These are phyloP conservation scores for Hymenoscyphus infarciens DNA, from an alignment of 2,329 filamentous ascomycete genomes.

Conservation along the genomic window DNA sequence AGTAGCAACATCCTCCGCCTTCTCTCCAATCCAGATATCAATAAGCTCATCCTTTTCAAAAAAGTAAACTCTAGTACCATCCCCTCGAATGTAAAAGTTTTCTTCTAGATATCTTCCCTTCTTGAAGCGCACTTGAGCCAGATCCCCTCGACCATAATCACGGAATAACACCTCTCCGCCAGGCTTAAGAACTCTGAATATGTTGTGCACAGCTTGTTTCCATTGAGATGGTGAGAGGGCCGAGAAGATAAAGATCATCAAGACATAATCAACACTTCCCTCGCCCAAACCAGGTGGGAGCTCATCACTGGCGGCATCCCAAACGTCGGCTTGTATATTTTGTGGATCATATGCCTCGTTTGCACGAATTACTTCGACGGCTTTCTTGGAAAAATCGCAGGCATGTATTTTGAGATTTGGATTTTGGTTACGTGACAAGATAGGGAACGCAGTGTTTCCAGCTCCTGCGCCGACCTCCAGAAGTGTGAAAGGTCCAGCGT, in stretches of 20 bases:
- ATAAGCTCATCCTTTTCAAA: constrained; percentile 84
- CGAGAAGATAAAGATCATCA: constrained; percentile 97
- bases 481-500: constrained; percentile 66
- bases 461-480: constrained; percentile 93
- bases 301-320: constrained; percentile 75
- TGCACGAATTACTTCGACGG: constrained; percentile 84
- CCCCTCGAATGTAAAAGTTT: constrained; percentile 95
- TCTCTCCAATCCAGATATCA: constrained; percentile 66
- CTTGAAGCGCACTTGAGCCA: constrained; percentile 95
- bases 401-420: constrained; percentile 79
- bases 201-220: constrained; percentile 75
- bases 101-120: constrained; percentile 91
- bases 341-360: constrained; percentile 71
- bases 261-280: constrained; percentile 81
- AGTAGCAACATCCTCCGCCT: constrained; percentile 8
- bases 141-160: constrained; percentile 92
- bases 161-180: constrained; percentile 93
- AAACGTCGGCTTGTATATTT: constrained; percentile 84
- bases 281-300: constrained; percentile 75
- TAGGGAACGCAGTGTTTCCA: constrained; percentile 93
- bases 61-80: constrained; percentile 96
- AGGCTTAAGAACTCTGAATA: constrained; percentile 79
- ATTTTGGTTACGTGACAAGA: constrained; percentile 82
- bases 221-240: constrained; percentile 84
- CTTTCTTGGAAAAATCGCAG: constrained; percentile 93